Evolutionary conservation across 108 stramenopile species (phyloP).

Genomic region (Skeletonema grethae): DNA sequence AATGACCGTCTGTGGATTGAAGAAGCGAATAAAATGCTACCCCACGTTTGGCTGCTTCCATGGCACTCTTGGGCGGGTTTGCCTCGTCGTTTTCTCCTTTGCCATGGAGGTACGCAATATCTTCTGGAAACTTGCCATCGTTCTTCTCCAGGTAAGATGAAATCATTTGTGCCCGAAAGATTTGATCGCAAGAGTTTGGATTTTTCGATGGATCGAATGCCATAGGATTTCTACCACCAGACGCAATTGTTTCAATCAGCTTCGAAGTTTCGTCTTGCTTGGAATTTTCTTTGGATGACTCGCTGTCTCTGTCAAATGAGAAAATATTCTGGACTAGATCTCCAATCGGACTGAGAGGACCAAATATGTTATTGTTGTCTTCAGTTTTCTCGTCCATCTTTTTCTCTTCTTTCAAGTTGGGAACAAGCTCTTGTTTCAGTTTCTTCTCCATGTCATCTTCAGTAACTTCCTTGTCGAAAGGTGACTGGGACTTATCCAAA

Average conservation of each 20-base stretch:
- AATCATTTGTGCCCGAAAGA: constrained; percentile 84
- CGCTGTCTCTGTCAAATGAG: constrained; percentile 7
- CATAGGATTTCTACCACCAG: constrained; percentile 62
- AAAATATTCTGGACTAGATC: constrained; percentile 17
- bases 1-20: constrained; percentile 91
- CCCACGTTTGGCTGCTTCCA: constrained; percentile 67
- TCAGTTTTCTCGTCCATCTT: constrained; percentile 1
- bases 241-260: constrained; percentile 53
- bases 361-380: constrained; percentile 12
- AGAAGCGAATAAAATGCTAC: constrained; percentile 84
- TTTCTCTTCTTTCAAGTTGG: not conserved
- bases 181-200: constrained; percentile 74
- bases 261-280: constrained; percentile 4
- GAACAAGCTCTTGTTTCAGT: constrained; percentile 20
- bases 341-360: constrained; percentile 7
- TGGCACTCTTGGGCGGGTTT: constrained; percentile 41
- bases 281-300: not conserved
- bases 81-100: not conserved
- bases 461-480: constrained; percentile 1
- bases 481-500: constrained; percentile 14
- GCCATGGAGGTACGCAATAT: constrained; percentile 32
- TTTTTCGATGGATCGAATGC: constrained; percentile 81
- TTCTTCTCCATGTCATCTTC: constrained; percentile 31
- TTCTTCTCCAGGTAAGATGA: constrained; percentile 55
- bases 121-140: constrained; percentile 34